Base-by-base conservation (phyloP, 2,329 filamentous ascomycete genomes). In the Myotisia sp. region DNA sequence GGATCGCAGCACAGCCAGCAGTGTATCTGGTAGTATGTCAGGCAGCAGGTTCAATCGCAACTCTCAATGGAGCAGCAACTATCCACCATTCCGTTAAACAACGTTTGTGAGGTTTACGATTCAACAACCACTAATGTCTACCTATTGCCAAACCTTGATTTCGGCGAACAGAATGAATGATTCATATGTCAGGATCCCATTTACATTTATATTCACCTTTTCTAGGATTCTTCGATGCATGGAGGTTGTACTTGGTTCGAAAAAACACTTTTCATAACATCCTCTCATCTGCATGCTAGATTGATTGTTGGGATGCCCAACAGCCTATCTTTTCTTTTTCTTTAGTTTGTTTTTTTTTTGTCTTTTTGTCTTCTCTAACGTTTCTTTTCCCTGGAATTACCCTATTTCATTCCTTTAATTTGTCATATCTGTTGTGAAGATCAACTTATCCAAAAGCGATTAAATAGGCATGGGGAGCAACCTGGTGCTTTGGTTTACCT, bases 21-120 rank as follows among this genome's bases (percentile, higher is more conserved):
- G n/a, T n/a, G 32, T 29, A 7, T 42, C 49, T 14, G 37, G 46
- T 23, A 31, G 66, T 37, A 58, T 59, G 37, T 59, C 49, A 32
- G 44, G 48, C 19, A 46, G 47, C 24, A 52, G 58, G 26, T 56
- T 55, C 38, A 47, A 41, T 34, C 56, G 56, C 14, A 37, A 24
- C 21, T 37, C 29, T 20, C 54, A 58, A 38, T 61, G 58, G 58
- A 49, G 44, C 28, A 38, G 54, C 23, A 50, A 41, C 35, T 59
- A 58, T 38, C 45, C 53, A 12, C 50, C 53, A 16, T 58, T 56
- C 40, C 57, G 53, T 42, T 60, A 44, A 51, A 33, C 26, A 10
- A 2, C 13, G 14, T 10, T 24, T 9, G n/a, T n/a, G n/a, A n/a
- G n/a, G n/a, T n/a, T n/a, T n/a, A 23, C 22, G 22, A 23, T 23